Evolutionary conservation across 1,284 basidiomycete species (phyloP).

Genomic region (Vanrija humicola): DNA sequence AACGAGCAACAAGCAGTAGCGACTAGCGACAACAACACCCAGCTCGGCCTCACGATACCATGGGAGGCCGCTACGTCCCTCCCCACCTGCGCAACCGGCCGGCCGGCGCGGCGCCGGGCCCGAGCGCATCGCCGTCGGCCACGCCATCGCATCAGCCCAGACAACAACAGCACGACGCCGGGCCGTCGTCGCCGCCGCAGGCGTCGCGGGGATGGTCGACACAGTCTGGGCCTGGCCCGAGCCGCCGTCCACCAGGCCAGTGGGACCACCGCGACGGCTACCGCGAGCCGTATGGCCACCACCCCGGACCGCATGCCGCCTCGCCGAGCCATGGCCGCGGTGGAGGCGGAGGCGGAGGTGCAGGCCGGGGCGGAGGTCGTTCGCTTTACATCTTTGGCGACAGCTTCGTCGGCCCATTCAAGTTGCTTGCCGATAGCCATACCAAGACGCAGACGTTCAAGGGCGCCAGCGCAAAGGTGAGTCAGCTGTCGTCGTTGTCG

Average conservation of each 20-base stretch:
- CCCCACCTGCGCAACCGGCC: conserved; percentile 34
- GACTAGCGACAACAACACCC: background rate
- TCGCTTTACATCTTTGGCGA: conserved; percentile 41
- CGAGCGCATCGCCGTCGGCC: too few relatives aligned
- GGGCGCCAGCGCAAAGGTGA: conserved; percentile 44
- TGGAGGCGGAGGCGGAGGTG: background rate
- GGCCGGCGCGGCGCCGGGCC: background rate
- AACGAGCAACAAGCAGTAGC: too few relatives aligned
- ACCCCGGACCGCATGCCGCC: background rate
- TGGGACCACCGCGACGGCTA: background rate
- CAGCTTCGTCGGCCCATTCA: conserved; percentile 43
- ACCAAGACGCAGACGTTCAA: conserved; percentile 38
- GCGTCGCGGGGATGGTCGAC: background rate
- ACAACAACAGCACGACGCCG: too few relatives aligned
- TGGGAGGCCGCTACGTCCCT: conserved; percentile 31
- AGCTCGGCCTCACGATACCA: background rate
- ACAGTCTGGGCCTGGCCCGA: background rate
- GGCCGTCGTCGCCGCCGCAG: background rate
- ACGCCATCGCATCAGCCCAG: too few relatives aligned
- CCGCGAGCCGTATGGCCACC: background rate
- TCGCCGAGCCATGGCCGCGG: background rate
- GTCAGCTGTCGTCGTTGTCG: background rate
- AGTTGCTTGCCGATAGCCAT: conserved; percentile 29
- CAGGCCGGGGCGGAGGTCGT: background rate
- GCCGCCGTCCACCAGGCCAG: background rate